These are phyloP conservation scores for Geosmithia flava DNA, from an alignment of 2,329 filamentous ascomycete genomes.

Conservation along the genomic window DNA sequence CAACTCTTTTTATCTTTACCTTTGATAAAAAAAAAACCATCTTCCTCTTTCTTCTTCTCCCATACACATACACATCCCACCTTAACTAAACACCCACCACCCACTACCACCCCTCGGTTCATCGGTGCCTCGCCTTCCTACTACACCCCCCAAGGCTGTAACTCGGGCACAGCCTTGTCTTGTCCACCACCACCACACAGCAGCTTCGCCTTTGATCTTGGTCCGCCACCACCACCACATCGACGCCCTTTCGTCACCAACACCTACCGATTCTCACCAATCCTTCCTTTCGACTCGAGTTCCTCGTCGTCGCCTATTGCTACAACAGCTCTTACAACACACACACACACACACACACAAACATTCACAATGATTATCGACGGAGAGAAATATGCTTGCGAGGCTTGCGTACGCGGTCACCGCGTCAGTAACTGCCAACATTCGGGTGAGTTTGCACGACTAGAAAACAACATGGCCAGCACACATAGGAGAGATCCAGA, in stretches of 20 bases:
- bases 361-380: slow-evolving; percentile 73
- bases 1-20: too few species aligned
- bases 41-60: not conserved
- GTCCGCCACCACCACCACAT: too few species aligned
- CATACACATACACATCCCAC: not conserved
- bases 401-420: slow-evolving; percentile 95
- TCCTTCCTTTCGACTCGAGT: too few species aligned
- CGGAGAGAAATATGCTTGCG: slow-evolving; percentile 96
- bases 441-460: slow-evolving; percentile 52
- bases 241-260: not conserved
- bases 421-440: slow-evolving; percentile 98
- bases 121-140: not conserved
- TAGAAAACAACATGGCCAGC: too few species aligned
- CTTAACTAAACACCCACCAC: not conserved
- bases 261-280: not conserved
- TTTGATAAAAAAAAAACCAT: too few species aligned
- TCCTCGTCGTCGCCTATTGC: too few species aligned
- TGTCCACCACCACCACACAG: not conserved
- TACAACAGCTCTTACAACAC: too few species aligned
- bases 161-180: not conserved
- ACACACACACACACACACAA: too few species aligned
- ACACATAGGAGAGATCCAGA: too few species aligned
- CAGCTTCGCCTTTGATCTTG: too few species aligned
- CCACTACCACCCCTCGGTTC: not conserved
- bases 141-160: not conserved